Evolutionary conservation across 2,329 filamentous ascomycete species (phyloP), one percentile per base, ranked within the genome.

Genomic region (Fulvia fulva): DNA sequence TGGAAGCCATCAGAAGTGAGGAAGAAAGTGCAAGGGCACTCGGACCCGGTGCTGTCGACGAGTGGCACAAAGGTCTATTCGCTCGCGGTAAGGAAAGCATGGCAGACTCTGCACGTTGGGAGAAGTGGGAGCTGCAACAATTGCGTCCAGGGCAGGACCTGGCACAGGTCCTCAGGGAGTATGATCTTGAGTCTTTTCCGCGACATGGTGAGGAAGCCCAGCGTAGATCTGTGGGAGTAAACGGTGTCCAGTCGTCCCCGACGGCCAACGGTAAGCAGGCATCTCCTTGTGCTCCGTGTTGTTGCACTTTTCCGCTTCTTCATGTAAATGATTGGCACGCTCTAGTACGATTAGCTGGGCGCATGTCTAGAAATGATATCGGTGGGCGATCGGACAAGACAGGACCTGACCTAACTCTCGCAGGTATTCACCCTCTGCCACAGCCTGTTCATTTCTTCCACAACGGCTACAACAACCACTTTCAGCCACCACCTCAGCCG

Each of bases 61-160:
- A 92, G 71, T 94, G 90, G 89, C 78, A 86, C 28, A 92, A 92
- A 73, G 89, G 89, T 9, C 80, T 94, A 3, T 82, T 85, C 45
- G 77, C 76, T 26, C 80, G 83, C 58, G 87, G 88, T 9, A 83
- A 83, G 65, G 79, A 84, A 58, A 75, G 79, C 51, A 81, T 85
- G 65, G 79, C 77, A 11, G 85, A 89, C 69, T 80, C 83, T 28
- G 80, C 83, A 26, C 83, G 87, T 51, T 93, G 89, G 87, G 89
- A 91, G 70, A 87, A 85, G 67, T 93, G 88, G 84, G 85, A 87
- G 62, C 74, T 79, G 16, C 60, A 67, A 26, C 26, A 28, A 50
- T 51, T 70, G 43, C 65, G 65, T 44, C 61, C 65, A 21, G 67
- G 69, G 49, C 59, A 62, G 45, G 58, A 69, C 51, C 62, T 70